phyloP scores from a whole-genome alignment of 306 rosid species.

The Casuarina glauca region DNA sequence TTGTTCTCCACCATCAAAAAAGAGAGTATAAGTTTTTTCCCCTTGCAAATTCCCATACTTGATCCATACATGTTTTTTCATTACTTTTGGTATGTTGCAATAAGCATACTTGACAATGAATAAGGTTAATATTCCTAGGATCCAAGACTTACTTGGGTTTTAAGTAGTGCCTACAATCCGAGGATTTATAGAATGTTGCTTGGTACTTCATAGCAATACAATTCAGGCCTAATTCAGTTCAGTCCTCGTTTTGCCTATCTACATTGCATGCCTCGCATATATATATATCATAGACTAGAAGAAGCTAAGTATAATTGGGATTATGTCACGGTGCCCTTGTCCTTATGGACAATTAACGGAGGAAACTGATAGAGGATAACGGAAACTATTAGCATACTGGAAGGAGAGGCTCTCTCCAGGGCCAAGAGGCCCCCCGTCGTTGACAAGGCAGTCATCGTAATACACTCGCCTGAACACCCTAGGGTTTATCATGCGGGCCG shows the following conservation, averaged over 20 bases:
- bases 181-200: background rate
- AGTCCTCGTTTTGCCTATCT: background rate
- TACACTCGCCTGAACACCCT: conserved; percentile 39
- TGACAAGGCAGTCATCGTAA: conserved; percentile 60
- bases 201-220: no score
- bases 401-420: conserved; percentile 53
- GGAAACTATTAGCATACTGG: conserved; percentile 51
- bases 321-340: background rate
- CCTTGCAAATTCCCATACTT: no score
- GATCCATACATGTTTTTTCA: background rate
- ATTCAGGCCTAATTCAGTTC: background rate
- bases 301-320: background rate
- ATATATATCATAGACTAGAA: background rate
- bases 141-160: no score
- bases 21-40: background rate
- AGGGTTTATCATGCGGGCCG: conserved; percentile 52
- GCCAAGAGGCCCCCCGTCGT: conserved; percentile 44
- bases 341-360: conserved; percentile 39
- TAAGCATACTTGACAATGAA: background rate
- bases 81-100: background rate
- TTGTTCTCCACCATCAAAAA: no score
- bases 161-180: no score
- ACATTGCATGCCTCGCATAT: background rate
- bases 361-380: conserved; percentile 57
- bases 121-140: background rate